Base-by-base conservation (phyloP, 2,329 filamentous ascomycete genomes). In the Colletotrichum sp. region DNA sequence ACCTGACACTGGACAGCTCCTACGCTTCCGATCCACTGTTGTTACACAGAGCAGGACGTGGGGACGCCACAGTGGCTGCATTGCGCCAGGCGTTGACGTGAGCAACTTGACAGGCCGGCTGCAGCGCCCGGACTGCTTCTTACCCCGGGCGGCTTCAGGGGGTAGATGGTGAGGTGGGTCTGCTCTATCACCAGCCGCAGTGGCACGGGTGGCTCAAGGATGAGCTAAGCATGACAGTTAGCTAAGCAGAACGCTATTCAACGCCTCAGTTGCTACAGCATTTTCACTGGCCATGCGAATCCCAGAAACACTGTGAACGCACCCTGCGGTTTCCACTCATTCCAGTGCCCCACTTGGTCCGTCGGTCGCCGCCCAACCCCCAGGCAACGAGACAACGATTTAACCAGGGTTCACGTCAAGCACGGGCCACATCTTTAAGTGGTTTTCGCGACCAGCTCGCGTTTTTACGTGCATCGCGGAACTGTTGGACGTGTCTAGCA, bases 401-500 rank as follows among this genome's bases (percentile, higher is more conserved):
- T 39, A n/a, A 75, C 76, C 30, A 52, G 72, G 72, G 39, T 76
- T 74, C 77, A 77, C 77, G 77, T 15, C 7, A 21, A 77, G 80
- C 75, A 80, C 78, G 52, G 80, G 57, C 77, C 78, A 65, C 16
- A 7, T 26, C 21, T 62, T 78, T 77, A 77, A 78, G 76, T 78
- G 76, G 65, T 76, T 69, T 67, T 75, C 73, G 76, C 74, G 68
- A 59, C 70, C 39, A 68, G 74, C 64, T 78, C 78, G 78, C 78
- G 78, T 79, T 75, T 74, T 76, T 75, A 79, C 78, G 78, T 79
- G 78, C 59, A 77, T 71, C 78, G 70, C 69, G 75, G 70, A 68
- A 74, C 71, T 70, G 75, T 77, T 71, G 72, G 70, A 68, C 76
- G 73, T 74, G 77, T 77, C 76, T 67, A 78, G 70, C 72, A 71